A percentile compares a stretch with the other conserved stretches of the same genome.
These are phyloP conservation scores for Tillandsia fasciculata DNA, from an alignment of 176 grass and related monocot species.

Conservation along the genomic window DNA sequence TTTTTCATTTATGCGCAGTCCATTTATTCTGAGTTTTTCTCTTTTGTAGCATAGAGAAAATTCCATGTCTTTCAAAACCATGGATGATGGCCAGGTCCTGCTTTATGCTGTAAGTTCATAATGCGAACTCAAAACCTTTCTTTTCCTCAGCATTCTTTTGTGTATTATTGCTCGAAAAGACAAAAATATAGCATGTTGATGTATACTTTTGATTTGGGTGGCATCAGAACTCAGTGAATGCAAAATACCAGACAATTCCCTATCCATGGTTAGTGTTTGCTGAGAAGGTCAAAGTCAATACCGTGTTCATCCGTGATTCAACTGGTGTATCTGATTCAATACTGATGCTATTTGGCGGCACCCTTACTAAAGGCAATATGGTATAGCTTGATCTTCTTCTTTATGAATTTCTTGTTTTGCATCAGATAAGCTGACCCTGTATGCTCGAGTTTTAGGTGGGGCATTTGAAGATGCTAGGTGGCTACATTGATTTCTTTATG, in stretches of 20 bases:
- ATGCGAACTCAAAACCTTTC: neutral
- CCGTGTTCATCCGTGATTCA: constrained; percentile 89
- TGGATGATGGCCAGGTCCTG: constrained; percentile 97
- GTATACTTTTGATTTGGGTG: constrained; percentile 18
- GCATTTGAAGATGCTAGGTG: constrained; percentile 95
- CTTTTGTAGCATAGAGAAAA: constrained; percentile 79
- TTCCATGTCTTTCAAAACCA: constrained; percentile 95
- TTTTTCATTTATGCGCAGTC: constrained; percentile 3
- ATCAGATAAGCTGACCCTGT: constrained; percentile 6
- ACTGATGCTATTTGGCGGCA: constrained; percentile 81
- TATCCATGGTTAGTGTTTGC: constrained; percentile 94
- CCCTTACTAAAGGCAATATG: constrained; percentile 55
- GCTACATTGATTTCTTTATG: constrained; percentile 97
- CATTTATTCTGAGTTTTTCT: constrained; percentile 9
- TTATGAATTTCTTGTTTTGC: constrained; percentile 11
- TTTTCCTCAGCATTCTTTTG: neutral
- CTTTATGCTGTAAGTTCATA: constrained; percentile 82
- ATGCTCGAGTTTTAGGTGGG: constrained; percentile 40
- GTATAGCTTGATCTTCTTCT: constrained; percentile 27
- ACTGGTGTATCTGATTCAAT: constrained; percentile 85
- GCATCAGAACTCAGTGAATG: constrained; percentile 80
- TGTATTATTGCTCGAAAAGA: neutral
- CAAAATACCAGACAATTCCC: constrained; percentile 85
- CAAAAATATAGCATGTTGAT: neutral
- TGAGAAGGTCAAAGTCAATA: constrained; percentile 94